Evolutionary conservation across 1,139 yeast species (phyloP), one percentile per base, ranked within the genome.

Genomic region (Magnusiomyces sp.): DNA sequence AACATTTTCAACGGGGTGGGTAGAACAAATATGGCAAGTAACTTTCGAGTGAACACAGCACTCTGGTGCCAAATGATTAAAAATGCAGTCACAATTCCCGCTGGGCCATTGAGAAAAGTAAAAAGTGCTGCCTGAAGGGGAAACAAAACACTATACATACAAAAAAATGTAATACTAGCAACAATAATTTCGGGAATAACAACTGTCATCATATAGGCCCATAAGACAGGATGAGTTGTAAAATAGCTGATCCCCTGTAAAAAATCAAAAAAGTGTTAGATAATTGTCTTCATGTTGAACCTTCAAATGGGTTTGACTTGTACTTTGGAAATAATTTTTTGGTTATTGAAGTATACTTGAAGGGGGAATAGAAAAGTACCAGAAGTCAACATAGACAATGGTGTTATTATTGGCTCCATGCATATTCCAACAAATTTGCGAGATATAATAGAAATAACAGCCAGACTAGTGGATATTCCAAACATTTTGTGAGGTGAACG

Each of bases 1-100:
- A 81, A 69, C 38, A 70, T 63, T 31, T 69, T 69, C 52, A 81
- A 73, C 5, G 85, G 79, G 10, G 71, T 71, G 0, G 88, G 85
- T 61, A 81, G 68, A n/a, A 83, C 64, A 2, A 79, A 55, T 33
- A 69, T 59, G n/a, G 73, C 71, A 5, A 79, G 72, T 5, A 81
- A 57, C 40, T 77, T 66, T n/a, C 72, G 69, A 2, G 85, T 72
- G 9, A 80, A 64, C 37, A 73, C 69, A 3, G 75, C 71, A 16
- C 81, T 66, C 55, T 78, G 76, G 56, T 79, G 83, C 20, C 79
- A 62, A 23, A 78, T 68, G 0, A 79, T 69, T 9, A 76, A 57
- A 71, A 81, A 78, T 0, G 83, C 78, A 5, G 79, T 71, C 6
- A 78, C 46, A 1, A 80, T 48, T 1, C 83, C 81, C 3, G 76